phyloP scores from a whole-genome alignment of 176 grass and related monocot species.

The Oropetium thomaeum region DNA sequence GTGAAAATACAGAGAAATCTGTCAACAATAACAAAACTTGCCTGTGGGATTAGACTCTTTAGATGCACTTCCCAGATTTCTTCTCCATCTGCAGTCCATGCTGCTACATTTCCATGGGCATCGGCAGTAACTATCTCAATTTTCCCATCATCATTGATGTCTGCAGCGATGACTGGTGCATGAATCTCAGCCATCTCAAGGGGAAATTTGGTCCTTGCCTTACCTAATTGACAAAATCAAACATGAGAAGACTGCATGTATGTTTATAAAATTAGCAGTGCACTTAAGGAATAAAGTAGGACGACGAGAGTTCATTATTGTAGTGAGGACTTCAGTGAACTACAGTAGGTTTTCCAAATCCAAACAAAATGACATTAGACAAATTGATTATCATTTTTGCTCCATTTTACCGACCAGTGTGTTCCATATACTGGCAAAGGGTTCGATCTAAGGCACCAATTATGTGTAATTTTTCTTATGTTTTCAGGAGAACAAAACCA shows the following conservation, averaged over 20 bases:
- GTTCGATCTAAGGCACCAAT: not conserved
- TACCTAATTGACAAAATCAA: constrained; percentile 54
- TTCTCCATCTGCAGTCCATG: constrained; percentile 86
- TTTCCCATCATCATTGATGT: constrained; percentile 98
- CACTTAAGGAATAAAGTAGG: not conserved
- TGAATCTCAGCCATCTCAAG: constrained; percentile 97
- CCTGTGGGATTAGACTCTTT: constrained; percentile 91
- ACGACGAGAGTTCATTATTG: not conserved
- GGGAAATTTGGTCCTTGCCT: constrained; percentile 80
- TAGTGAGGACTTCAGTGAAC: not conserved
- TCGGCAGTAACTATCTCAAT: constrained; percentile 87
- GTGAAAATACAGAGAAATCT: not conserved
- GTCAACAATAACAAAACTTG: constrained; percentile 30
- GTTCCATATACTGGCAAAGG: not conserved
- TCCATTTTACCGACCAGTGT: not conserved
- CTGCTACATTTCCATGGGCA: constrained; percentile 91
- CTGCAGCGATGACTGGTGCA: constrained; percentile 75
- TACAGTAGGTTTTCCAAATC: constrained; percentile 1
- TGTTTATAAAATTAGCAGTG: constrained; percentile 2
- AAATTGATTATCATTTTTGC: constrained; percentile 12
- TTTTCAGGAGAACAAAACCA: not conserved
- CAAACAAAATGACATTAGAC: constrained; percentile 4
- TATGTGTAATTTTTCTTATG: not conserved
- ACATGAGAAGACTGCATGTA: constrained; percentile 8
- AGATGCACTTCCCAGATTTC: constrained; percentile 98